phyloP scores from a whole-genome alignment of 129 eudicot species.

The Lactuca sativa region DNA sequence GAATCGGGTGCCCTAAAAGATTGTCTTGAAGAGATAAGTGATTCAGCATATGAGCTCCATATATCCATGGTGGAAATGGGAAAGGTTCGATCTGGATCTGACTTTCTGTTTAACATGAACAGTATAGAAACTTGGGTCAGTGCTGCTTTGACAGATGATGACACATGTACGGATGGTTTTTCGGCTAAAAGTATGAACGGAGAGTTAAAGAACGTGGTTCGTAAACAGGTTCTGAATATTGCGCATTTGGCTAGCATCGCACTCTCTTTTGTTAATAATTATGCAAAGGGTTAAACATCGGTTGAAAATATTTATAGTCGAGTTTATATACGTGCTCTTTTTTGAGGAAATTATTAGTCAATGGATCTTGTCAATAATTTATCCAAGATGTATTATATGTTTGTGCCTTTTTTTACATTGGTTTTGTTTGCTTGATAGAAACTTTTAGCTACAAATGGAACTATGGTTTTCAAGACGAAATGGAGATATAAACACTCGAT shows the following conservation, averaged over 20 bases:
- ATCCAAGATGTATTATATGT: not conserved
- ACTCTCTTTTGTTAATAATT: slow-evolving; percentile 43
- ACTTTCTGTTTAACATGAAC: slow-evolving; percentile 25
- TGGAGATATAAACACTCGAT: too few relatives aligned
- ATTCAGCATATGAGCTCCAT: slow-evolving; percentile 42
- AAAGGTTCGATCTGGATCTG: slow-evolving; percentile 18
- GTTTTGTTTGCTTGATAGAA: not conserved
- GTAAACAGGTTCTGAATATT: slow-evolving; percentile 30
- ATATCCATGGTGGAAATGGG: slow-evolving; percentile 41
- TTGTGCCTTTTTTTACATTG: not conserved
- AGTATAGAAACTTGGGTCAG: slow-evolving; percentile 58
- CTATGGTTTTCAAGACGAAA: not conserved
- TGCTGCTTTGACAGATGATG: slow-evolving; percentile 48
- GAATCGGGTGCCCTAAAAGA: slow-evolving; percentile 32
- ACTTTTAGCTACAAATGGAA: not conserved
- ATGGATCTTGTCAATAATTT: not conserved
- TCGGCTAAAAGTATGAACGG: slow-evolving; percentile 27
- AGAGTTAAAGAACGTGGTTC: slow-evolving; percentile 30
- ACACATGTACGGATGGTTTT: slow-evolving; percentile 47
- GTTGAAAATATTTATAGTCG: slow-evolving; percentile 2
- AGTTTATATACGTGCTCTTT: slow-evolving; percentile 9
- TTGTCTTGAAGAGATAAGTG: slow-evolving; percentile 40
- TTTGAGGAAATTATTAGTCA: not conserved
- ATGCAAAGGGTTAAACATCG: slow-evolving; percentile 26
- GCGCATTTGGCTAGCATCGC: slow-evolving; percentile 50